phyloP scores from a whole-genome alignment of 345 rosid genomes.

The Rhizophora mangle region DNA sequence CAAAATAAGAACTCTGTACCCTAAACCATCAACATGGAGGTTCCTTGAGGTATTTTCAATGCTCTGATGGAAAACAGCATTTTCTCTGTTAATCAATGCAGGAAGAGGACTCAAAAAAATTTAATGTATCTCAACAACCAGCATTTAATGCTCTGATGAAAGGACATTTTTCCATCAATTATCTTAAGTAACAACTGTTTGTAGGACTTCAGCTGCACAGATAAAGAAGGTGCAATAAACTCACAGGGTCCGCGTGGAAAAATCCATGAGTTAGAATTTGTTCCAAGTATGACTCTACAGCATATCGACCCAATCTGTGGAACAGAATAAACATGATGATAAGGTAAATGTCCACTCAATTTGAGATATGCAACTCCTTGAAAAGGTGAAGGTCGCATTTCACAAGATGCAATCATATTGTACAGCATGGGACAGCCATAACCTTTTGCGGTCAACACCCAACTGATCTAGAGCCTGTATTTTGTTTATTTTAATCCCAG shows the following conservation, averaged over 20 bases:
- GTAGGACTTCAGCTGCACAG: constrained; percentile 9
- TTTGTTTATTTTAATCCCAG: constrained; percentile 95
- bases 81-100: too few species aligned
- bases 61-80: too few species aligned
- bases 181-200: too few species aligned
- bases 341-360: constrained; percentile 4
- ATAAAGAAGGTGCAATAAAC: constrained; percentile 13
- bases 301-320: constrained; percentile 82
- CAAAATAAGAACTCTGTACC: too few species aligned
- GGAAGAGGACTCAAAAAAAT: too few species aligned
- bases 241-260: constrained; percentile 97
- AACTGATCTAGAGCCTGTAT: constrained; percentile 82
- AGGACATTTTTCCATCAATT: too few species aligned
- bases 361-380: not conserved
- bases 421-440: constrained; percentile 13
- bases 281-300: constrained; percentile 98
- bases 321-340: constrained; percentile 17
- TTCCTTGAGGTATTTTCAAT: too few species aligned
- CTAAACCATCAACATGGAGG: too few species aligned
- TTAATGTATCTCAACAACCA: too few species aligned
- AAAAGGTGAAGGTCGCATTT: not conserved
- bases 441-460: constrained; percentile 95
- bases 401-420: constrained; percentile 8
- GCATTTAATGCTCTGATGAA: too few species aligned
- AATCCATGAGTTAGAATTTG: constrained; percentile 98